Percentiles rank a stretch among this genome's conserved stretches.
phyloP scores from a whole-genome alignment of 2,329 filamentous ascomycete genomes.

The Monosporascus sp. region DNA sequence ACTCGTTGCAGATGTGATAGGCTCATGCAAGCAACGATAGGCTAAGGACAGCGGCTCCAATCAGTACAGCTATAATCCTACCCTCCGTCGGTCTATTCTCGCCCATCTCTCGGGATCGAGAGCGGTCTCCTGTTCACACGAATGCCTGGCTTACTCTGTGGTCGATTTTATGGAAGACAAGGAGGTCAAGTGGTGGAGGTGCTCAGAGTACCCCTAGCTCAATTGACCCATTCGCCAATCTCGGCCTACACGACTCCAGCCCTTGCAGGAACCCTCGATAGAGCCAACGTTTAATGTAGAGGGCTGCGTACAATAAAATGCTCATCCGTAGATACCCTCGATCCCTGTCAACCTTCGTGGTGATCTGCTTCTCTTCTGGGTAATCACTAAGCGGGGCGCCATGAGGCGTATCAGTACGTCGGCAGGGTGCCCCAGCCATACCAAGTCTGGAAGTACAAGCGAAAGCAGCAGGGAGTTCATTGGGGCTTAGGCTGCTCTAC shows the following conservation, averaged over 20 bases:
- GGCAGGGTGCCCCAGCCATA: background rate
- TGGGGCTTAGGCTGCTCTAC: background rate
- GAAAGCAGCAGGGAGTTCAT: background rate
- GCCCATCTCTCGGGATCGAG: constrained; percentile 20
- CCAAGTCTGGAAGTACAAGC: background rate
- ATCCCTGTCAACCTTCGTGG: background rate
- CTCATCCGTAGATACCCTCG: background rate
- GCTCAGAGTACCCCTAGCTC: background rate
- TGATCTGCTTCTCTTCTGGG: background rate
- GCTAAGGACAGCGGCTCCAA: constrained; percentile 7
- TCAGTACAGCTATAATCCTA: constrained; percentile 8
- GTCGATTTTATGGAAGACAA: background rate
- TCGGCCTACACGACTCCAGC: background rate
- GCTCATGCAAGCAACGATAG: constrained; percentile 5
- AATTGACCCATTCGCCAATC: background rate
- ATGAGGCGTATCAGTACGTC: background rate
- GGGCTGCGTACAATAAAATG: background rate
- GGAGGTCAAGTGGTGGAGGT: background rate
- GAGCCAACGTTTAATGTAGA: background rate
- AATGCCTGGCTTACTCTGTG: too few species aligned
- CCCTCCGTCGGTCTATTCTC: constrained; percentile 25
- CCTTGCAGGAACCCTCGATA: background rate
- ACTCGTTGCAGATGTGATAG: background rate
- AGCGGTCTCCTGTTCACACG: background rate
- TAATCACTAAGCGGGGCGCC: background rate